Base-by-base conservation (phyloP, 805 yeast species). In the Myxozyma geophila region DNA sequence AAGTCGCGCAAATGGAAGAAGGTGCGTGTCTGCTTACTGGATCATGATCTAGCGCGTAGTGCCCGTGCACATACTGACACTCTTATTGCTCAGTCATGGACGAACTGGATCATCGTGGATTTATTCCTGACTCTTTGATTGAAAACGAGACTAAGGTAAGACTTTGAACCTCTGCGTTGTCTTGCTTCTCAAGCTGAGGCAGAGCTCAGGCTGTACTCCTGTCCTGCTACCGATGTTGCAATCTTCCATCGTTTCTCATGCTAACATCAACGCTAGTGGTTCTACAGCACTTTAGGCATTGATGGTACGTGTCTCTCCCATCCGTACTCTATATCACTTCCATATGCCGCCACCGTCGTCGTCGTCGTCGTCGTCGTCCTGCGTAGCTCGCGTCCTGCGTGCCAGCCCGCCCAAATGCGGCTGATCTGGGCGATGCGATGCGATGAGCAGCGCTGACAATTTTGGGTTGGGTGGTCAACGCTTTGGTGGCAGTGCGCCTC, bases 101-200 rank as follows among this genome's bases (percentile, higher is more conserved):
- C 74, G 81, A 85, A 47, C 79, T 93, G 61, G 96, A 91, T 74
- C 81, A 83, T 59, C 85, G 87, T 40, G 98, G 97, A 0, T 90
- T 93, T 73, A 89, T 93, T 65, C 99, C 98, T 9, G 96, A 89
- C 71, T 78, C 84, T 61, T 81, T 91, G 71, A 89, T 93, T 69
- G 97, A 92, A 76, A 80, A 83, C 60, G 98, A 93, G 77, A 87
- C 93, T 7, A 83, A 81, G 62, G 76, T 73, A 60, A 37, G 74
- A 66, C 46, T 17, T 8, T n/a, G 7, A 19, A 13, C 10, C 33
- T 53, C 55, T 28, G 35, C 28, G 40, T 37, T 6, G 9, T 53
- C 28, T 19, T 50, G 54, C 17, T 9, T n/a, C 23, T 23, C 17
- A 23, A 49, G 6, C n/a, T 7, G 7, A 51, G 58, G 23, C 33